A percentile compares a stretch with the other conserved stretches of the same genome.
Evolutionary conservation across 768 basidiomycete species (phyloP).

Genomic region (Leccinum imitatum): DNA sequence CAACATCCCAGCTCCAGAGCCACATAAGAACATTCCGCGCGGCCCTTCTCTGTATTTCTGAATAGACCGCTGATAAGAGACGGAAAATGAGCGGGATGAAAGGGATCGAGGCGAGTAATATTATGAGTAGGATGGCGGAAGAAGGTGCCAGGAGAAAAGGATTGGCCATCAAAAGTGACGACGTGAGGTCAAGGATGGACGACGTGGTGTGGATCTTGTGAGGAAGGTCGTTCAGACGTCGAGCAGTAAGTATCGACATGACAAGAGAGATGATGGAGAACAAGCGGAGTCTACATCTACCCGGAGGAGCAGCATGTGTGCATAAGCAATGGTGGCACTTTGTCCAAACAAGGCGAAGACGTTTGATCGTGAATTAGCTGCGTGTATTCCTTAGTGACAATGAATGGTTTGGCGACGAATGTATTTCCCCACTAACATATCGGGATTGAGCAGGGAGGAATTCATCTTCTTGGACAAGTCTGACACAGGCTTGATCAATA

Average conservation of each 20-base stretch:
- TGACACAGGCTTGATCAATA: conserved; percentile 27
- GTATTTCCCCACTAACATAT: conserved; percentile 92
- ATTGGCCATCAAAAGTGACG: conserved; percentile 65
- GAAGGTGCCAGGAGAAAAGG: conserved; percentile 76
- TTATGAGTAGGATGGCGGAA: conserved; percentile 32
- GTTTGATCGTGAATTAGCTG: conserved; percentile 97
- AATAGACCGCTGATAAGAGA: conserved; percentile 68
- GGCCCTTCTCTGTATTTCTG: conserved; percentile 35
- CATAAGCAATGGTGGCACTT: conserved; percentile 74
- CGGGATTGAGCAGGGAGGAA: conserved; percentile 85
- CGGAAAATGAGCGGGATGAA: conserved; percentile 79
- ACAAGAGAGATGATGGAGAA: conserved; percentile 75
- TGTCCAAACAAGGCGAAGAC: conserved; percentile 90
- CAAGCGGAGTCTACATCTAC: conserved; percentile 44
- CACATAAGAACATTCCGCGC: conserved; percentile 53
- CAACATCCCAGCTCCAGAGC: conserved; percentile 78
- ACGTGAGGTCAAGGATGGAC: conserved; percentile 55
- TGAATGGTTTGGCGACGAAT: conserved; percentile 92
- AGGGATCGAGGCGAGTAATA: conserved; percentile 72
- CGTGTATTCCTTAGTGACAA: conserved; percentile 81
- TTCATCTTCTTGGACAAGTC: conserved; percentile 99
- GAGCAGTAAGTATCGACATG: conserved; percentile 67
- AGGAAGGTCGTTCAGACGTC: conserved; percentile 70
- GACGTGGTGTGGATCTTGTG: conserved; percentile 68
- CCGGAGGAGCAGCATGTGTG: conserved; percentile 71